Percentiles rank a stretch among this genome's conserved stretches.
Conservation (phyloP, 257 asterid genomes). For the Petunia secreta region DNA sequence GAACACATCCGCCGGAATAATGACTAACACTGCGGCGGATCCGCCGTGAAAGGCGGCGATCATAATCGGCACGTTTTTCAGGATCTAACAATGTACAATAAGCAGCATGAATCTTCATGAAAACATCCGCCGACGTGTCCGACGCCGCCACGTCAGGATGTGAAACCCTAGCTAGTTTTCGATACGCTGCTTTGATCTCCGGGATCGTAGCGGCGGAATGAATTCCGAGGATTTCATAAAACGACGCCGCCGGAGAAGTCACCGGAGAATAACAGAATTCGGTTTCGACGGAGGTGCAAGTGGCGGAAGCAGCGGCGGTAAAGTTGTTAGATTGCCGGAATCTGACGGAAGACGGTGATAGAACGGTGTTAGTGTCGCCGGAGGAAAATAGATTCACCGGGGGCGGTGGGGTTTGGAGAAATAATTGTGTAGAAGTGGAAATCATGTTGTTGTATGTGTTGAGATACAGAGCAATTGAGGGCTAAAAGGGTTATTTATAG, state of each 20-base stretch:
- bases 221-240: slow-evolving; percentile 30
- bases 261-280: neutral
- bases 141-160: slow-evolving; percentile 35
- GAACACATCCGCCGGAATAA: slow-evolving; percentile 23
- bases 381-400: slow-evolving; percentile 19
- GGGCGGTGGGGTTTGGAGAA: slow-evolving; percentile 17
- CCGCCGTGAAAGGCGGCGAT: slow-evolving; percentile 20
- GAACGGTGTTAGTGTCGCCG: neutral
- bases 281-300: slow-evolving; percentile 21
- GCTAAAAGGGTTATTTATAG: no score
- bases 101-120: slow-evolving; percentile 30
- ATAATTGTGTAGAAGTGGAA: slow-evolving; percentile 9
- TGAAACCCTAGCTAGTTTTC: slow-evolving; percentile 26
- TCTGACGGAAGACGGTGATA: slow-evolving; percentile 13
- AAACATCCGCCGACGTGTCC: slow-evolving; percentile 29
- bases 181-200: slow-evolving; percentile 34
- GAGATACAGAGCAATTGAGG: neutral
- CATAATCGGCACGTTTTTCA: slow-evolving; percentile 33
- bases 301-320: neutral
- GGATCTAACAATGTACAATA: slow-evolving; percentile 34
- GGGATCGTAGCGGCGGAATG: slow-evolving; percentile 24
- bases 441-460: neutral
- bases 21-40: neutral
- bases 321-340: slow-evolving; percentile 24
- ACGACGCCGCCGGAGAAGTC: slow-evolving; percentile 23